phyloP scores from a whole-genome alignment of 1,139 yeast species.

The Pichia sp. region DNA sequence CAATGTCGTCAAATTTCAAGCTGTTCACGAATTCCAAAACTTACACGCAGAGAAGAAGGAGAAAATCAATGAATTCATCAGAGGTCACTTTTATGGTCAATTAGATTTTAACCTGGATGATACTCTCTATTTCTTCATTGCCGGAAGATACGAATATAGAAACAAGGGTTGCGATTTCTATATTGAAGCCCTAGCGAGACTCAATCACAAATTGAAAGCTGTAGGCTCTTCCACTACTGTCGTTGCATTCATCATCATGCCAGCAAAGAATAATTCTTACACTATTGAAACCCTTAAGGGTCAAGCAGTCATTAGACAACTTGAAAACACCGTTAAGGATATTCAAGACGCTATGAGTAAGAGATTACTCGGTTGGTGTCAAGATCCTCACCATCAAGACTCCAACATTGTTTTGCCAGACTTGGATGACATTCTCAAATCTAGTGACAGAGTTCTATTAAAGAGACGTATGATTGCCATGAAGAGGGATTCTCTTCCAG shows the following conservation, averaged over 20 bases:
- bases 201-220: slow-evolving; percentile 80
- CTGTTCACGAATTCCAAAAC: slow-evolving; percentile 97
- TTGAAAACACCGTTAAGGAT: slow-evolving; percentile 83
- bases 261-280: slow-evolving; percentile 88
- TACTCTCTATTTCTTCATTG: slow-evolving; percentile 90
- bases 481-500: slow-evolving; percentile 83
- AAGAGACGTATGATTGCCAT: slow-evolving; percentile 92
- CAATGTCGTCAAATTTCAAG: slow-evolving; percentile 92
- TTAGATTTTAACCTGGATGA: slow-evolving; percentile 92
- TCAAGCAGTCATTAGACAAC: slow-evolving; percentile 90
- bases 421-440: slow-evolving; percentile 75
- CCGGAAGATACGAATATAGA: slow-evolving; percentile 95
- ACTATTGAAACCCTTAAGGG: slow-evolving; percentile 95
- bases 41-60: slow-evolving; percentile 88
- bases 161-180: slow-evolving; percentile 96
- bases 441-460: slow-evolving; percentile 82
- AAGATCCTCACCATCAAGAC: slow-evolving; percentile 27
- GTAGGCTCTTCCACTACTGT: slow-evolving; percentile 83
- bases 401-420: slow-evolving; percentile 40
- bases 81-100: slow-evolving; percentile 97
- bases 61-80: slow-evolving; percentile 86
- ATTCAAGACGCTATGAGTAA: slow-evolving; percentile 85
- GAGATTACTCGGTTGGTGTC: slow-evolving; percentile 82
- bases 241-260: slow-evolving; percentile 98
- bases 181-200: slow-evolving; percentile 86